These are phyloP conservation scores for Agaricus blazei DNA, from an alignment of 768 basidiomycete genomes.

Conservation along the genomic window DNA sequence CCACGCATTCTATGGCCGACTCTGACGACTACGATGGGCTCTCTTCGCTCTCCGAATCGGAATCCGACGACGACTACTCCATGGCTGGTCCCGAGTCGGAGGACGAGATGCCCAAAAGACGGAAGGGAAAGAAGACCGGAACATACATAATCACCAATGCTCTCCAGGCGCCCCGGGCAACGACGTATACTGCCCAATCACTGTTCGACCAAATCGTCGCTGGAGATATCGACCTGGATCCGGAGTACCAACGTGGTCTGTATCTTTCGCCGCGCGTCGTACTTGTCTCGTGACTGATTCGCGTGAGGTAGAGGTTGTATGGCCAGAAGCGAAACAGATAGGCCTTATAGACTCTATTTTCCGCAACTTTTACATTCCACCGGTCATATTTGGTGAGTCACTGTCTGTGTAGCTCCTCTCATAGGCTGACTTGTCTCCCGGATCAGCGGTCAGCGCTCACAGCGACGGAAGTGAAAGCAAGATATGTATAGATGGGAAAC, in stretches of 20 bases:
- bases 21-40: neutral
- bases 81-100: neutral
- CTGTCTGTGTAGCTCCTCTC: neutral
- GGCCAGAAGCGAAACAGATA: constrained; percentile 72
- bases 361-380: constrained; percentile 62
- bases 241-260: constrained; percentile 75
- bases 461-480: constrained; percentile 64
- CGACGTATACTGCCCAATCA: constrained; percentile 60
- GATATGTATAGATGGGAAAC: constrained; percentile 79
- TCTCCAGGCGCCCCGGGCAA: constrained; percentile 51
- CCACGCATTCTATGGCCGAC: neutral
- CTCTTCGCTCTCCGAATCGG: neutral
- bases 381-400: constrained; percentile 61
- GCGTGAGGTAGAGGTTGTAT: constrained; percentile 57
- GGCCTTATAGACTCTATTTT: constrained; percentile 74
- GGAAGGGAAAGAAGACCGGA: constrained; percentile 16
- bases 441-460: constrained; percentile 36
- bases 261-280: neutral
- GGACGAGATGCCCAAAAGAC: neutral
- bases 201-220: constrained; percentile 60
- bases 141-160: constrained; percentile 37
- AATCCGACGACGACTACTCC: neutral
- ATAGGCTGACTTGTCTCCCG: constrained; percentile 4
- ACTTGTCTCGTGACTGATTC: neutral
- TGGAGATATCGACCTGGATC: constrained; percentile 65